These are phyloP conservation scores for Plasmodium sp. DNA, from an alignment of 169 alveolate genomes.

Conservation along the genomic window DNA sequence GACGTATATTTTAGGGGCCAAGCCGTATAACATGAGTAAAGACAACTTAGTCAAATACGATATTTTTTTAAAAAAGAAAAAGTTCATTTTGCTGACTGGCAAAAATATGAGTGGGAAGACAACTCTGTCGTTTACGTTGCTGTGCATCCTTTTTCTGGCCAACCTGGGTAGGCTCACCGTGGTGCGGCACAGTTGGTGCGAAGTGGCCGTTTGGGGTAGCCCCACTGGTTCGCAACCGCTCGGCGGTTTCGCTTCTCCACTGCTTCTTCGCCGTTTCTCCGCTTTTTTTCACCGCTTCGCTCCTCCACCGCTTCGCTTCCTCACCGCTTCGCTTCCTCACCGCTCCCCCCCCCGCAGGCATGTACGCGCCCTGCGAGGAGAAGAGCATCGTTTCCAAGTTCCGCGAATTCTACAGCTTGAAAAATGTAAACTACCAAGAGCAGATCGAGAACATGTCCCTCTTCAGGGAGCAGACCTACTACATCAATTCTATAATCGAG, in stretches of 20 bases:
- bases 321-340: not conserved
- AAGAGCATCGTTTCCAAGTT: constrained; percentile 48
- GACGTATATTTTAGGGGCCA: constrained; percentile 56
- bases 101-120: constrained; percentile 76
- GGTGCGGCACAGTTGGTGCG: not conserved
- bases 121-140: constrained; percentile 53
- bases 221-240: too few species aligned
- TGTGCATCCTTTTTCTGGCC: constrained; percentile 64
- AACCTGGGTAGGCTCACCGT: constrained; percentile 38
- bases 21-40: constrained; percentile 69
- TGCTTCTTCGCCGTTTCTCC: too few species aligned
- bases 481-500: constrained; percentile 62
- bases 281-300: too few species aligned
- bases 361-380: constrained; percentile 73
- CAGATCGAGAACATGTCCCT: constrained; percentile 74
- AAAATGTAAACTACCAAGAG: constrained; percentile 71
- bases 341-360: not conserved
- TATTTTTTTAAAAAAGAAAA: constrained; percentile 64
- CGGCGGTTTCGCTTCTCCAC: too few species aligned
- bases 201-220: not conserved
- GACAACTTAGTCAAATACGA: constrained; percentile 57
- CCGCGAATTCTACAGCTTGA: constrained; percentile 70
- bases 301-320: not conserved
- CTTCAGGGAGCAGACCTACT: constrained; percentile 71
- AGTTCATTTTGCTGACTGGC: constrained; percentile 66